Base-by-base conservation (phyloP, 139 green algal genomes). In the Mesostigma viride region DNA sequence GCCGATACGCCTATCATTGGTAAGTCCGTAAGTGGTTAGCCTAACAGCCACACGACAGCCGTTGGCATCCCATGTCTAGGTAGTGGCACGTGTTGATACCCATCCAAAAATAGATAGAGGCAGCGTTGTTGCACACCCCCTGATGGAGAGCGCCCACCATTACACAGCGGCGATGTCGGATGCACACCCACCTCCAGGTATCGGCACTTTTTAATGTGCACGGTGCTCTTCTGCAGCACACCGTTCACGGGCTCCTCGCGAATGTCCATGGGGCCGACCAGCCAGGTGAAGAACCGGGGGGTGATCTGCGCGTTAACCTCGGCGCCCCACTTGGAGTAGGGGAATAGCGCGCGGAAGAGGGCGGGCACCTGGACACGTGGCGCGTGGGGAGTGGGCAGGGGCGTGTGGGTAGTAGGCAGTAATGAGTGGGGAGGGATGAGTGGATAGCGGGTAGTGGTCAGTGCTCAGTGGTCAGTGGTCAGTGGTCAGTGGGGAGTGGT, bases 251-350 rank as follows among this genome's bases (percentile, higher is more conserved):
- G n/a, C 4, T 30, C 62, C 61, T 69, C 26, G 44, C 31, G 58
- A 57, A 70, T 58, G 8, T 70, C 65, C 53, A 80, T 81, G 0
- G 81, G 67, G 0, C 85, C 80, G 28, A 91, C 85, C 35, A 91
- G 79, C 85, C 85, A 91, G 2, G 65, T 74, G 68, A 91, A 91
- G 65, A 91, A 88, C 20, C 48, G 44, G 1, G 77, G 81, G 0
- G 85, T 91, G 71, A 91, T 88, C 17, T 28, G 22, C 0, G 85
- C 85, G 66, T 91, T 91, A 0, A 86, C 20, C 76, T 91, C 83
- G 14, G 85, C 85, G 20, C 85, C 85, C 85, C 83, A 90, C 60
- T 84, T 84, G 31, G 71, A 81, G 62, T 85, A 85, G 0, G 86
- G 86, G 44, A 92, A 90, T 14, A 83, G 8, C 31, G 62, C 71